Percentiles rank a stretch among this genome's conserved stretches.
Conservation (phyloP, 192 early-diverging fungal species). For the Backusella psychrophila region DNA sequence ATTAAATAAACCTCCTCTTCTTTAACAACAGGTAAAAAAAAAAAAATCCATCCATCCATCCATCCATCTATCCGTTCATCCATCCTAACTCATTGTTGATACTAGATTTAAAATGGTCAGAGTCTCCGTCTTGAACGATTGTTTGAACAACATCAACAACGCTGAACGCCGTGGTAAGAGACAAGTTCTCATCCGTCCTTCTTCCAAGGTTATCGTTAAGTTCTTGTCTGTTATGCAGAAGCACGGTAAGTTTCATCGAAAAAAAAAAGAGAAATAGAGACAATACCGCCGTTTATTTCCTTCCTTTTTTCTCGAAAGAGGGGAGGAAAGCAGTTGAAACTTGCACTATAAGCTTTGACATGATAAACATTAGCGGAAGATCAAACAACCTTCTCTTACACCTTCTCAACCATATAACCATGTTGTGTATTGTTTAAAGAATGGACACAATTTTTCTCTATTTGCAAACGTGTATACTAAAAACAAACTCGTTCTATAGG, state of each 20-base stretch:
- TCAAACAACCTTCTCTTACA: neutral
- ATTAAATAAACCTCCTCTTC: neutral
- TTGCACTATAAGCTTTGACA: neutral
- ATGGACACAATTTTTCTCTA: neutral
- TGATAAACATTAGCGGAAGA: neutral
- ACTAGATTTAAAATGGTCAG: slow-evolving; percentile 79
- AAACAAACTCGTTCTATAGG: slow-evolving; percentile 41
- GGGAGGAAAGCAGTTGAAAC: neutral
- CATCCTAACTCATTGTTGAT: slow-evolving; percentile 6
- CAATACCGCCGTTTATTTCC: neutral
- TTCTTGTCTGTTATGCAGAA: slow-evolving; percentile 99
- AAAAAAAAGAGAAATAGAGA: neutral
- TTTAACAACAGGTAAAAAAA: slow-evolving; percentile 1
- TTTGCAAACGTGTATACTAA: neutral
- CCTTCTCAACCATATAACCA: neutral
- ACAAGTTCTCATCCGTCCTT: slow-evolving; percentile 95
- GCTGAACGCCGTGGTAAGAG: slow-evolving; percentile 98
- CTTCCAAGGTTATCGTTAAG: slow-evolving; percentile 98
- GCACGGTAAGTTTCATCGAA: slow-evolving; percentile 66
- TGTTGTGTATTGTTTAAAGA: slow-evolving; percentile 4
- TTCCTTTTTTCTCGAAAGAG: neutral
- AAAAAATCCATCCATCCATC: slow-evolving; percentile 8
- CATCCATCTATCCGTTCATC: slow-evolving; percentile 35
- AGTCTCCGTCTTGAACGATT: slow-evolving; percentile 95
- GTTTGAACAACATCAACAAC: slow-evolving; percentile 98